Base-by-base conservation (phyloP, 2,329 filamentous ascomycete genomes). In the Aspergillus pseudoviridinutans region DNA sequence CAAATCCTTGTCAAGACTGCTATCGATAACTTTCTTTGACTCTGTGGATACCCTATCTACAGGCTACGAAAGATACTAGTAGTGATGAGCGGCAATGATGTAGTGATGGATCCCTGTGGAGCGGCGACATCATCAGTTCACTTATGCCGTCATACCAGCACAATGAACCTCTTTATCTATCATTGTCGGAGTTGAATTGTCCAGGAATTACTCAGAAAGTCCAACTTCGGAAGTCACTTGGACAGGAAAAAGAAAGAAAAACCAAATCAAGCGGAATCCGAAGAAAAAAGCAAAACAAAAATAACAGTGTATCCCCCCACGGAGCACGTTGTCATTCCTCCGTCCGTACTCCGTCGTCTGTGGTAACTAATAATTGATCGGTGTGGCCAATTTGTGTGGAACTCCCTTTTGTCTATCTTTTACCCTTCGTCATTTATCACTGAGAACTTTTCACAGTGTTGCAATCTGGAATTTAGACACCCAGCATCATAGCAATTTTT, bases 61-160 rank as follows among this genome's bases (percentile, higher is more conserved):
- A 14, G 12, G 29, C 29, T 35, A 47, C 24, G 9, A 46, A 49
- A 24, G 10, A 56, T 25, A n/a, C n/a, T n/a, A 53, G 24, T 20
- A 50, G 54, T n/a, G 54, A 54, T 24, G 56, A 42, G 25, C 50
- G 51, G 54, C 58, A 54, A 20, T 55, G 29, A 53, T 20, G 17
- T 44, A 25, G 12, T 44, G 47, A 27, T 44, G 47, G 42, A 25
- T 10, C 17, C 17, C 38, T 22, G 58, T 57, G 54, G 54, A 57
- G 41, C 50, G 50, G 49, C 55, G 57, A 59, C 58, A 59, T 59
- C 53, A 56, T 53, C 12, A 12, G 44, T 29, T 50, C 12, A 38
- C 20, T 29, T 25, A 44, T 59, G 57, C 57, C 57, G 57, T 59
- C 57, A 59, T 58, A 53, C 14, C 46, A 41, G 24, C 44, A 47